A percentile compares a stretch with the other conserved stretches of the same genome.
Evolutionary conservation across 371 early-diverging fungal species (phyloP).

Genomic region (Blakeslea trispora): DNA sequence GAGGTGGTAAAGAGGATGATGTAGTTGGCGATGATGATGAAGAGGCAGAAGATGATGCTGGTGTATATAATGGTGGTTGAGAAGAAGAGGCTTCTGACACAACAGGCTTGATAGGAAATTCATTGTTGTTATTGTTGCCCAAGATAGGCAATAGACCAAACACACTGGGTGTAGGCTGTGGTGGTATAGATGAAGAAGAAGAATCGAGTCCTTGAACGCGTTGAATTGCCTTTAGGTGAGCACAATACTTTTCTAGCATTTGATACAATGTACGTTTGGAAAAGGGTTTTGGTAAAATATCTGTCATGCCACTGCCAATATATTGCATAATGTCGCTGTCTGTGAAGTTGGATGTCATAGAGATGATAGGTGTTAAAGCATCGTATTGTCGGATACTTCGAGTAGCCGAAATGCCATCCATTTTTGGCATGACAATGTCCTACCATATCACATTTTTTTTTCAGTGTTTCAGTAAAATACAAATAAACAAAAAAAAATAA

Average conservation of each 20-base stretch:
- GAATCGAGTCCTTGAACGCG: constrained; percentile 16
- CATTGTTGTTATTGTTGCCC: not conserved
- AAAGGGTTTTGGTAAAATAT: constrained; percentile 81
- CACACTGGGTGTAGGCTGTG: constrained; percentile 4
- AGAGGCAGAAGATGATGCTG: not conserved
- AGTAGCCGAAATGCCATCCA: constrained; percentile 78
- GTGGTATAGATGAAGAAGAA: constrained; percentile 1
- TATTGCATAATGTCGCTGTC: constrained; percentile 71
- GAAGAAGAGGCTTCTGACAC: not conserved
- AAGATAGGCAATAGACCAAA: constrained; percentile 10
- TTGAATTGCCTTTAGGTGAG: constrained; percentile 49
- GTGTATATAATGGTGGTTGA: not conserved
- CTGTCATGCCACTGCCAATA: constrained; percentile 79
- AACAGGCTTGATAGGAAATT: not conserved
- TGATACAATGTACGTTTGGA: constrained; percentile 53
- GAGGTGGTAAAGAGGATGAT: too few species aligned
- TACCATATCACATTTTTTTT: constrained; percentile 17
- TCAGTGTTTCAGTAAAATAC: not conserved
- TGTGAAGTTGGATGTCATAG: constrained; percentile 78
- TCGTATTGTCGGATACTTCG: constrained; percentile 77
- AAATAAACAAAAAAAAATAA: not conserved
- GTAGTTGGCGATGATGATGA: not conserved
- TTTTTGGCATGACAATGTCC: constrained; percentile 78
- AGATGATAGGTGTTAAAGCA: constrained; percentile 72
- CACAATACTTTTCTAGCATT: constrained; percentile 67